phyloP scores from a whole-genome alignment of 176 grass and related monocot genomes.

The Poa annua region DNA sequence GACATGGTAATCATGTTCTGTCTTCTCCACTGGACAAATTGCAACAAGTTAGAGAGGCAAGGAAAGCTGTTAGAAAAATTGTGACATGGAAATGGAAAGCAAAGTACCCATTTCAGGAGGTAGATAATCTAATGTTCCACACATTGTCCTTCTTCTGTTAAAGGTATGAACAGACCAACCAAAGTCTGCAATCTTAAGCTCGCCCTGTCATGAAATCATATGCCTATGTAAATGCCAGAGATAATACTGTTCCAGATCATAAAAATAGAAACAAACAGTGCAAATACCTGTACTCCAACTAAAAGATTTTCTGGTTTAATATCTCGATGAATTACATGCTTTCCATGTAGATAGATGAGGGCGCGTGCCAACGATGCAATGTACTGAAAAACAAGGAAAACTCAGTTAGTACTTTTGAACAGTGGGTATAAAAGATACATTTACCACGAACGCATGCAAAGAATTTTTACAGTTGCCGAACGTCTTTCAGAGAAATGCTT shows the following conservation, averaged over 20 bases:
- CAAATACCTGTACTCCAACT: constrained; percentile 68
- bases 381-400: constrained; percentile 56
- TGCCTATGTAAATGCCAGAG: constrained; percentile 25
- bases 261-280: constrained; percentile 19
- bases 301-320: constrained; percentile 98
- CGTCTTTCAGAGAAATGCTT: constrained; percentile 82
- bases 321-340: constrained; percentile 94
- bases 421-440: background rate
- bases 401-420: constrained; percentile 23
- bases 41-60: constrained; percentile 24
- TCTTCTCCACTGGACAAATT: constrained; percentile 73
- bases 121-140: constrained; percentile 91
- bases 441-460: constrained; percentile 13
- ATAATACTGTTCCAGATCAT: background rate
- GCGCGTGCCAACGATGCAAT: constrained; percentile 80
- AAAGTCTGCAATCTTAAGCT: constrained; percentile 97
- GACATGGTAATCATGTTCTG: constrained; percentile 85
- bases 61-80: background rate
- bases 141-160: constrained; percentile 88
- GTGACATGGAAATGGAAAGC: background rate
- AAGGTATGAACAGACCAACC: constrained; percentile 97
- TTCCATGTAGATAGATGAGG: constrained; percentile 85
- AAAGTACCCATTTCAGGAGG: constrained; percentile 99
- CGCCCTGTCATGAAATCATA: constrained; percentile 62
- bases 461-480: constrained; percentile 74